Evolutionary conservation across 1,139 yeast genomes (phyloP).

Genomic region (Yamadazyma buinensis): DNA sequence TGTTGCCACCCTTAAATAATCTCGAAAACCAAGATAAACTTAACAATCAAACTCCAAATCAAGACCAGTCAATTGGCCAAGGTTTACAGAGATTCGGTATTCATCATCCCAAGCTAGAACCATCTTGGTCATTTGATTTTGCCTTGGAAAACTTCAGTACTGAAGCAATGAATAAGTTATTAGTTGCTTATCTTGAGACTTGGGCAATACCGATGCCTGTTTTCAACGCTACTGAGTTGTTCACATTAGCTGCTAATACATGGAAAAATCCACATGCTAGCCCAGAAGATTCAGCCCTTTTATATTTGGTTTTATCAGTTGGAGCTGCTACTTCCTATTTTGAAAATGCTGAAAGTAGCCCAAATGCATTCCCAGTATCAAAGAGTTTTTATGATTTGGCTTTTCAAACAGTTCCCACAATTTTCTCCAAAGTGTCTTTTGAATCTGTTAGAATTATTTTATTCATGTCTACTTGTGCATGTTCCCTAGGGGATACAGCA

Average conservation of each 20-base stretch:
- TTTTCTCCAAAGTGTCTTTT: conserved; percentile 11
- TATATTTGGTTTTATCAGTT: conserved; percentile 9
- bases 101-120: conserved; percentile 8
- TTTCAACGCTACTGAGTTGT: conserved; percentile 10
- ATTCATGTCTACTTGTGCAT: conserved; percentile 10
- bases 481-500: conserved; percentile 12
- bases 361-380: conserved; percentile 11
- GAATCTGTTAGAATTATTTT: conserved; percentile 11
- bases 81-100: conserved; percentile 13
- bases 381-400: conserved; percentile 10
- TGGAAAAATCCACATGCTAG: conserved; percentile 11
- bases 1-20: conserved; percentile 5
- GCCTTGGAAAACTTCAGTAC: conserved; percentile 6
- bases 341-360: conserved; percentile 10
- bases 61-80: background rate
- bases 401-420: conserved; percentile 10
- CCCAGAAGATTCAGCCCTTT: conserved; percentile 10
- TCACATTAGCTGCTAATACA: conserved; percentile 7
- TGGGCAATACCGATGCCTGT: conserved; percentile 11
- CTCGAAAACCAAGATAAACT: background rate
- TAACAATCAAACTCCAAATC: background rate
- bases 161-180: conserved; percentile 7
- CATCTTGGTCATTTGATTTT: conserved; percentile 5
- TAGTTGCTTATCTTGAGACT: conserved; percentile 11
- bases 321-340: conserved; percentile 13